Conservation (phyloP, 768 basidiomycete genomes). For the Fomitopsis serialis region DNA sequence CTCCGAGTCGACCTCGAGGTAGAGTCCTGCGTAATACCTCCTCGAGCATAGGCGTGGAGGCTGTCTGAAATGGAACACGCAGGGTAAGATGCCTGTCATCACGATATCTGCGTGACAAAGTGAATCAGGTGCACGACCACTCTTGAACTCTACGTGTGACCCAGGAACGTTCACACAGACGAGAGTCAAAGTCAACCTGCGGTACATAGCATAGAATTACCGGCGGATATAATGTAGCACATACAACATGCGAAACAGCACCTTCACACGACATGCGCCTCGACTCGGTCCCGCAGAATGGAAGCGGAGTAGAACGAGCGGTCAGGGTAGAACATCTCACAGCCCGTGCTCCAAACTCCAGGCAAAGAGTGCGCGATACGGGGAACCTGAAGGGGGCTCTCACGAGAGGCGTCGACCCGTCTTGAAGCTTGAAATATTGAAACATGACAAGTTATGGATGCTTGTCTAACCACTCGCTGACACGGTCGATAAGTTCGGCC, state of each 20-base stretch:
- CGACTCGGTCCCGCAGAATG: neutral
- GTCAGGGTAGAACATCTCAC: neutral
- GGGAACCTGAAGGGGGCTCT: neutral
- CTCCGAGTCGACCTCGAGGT: no score
- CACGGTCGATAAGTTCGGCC: constrained; percentile 62
- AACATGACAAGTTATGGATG: constrained; percentile 7
- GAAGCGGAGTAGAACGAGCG: neutral
- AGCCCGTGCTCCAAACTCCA: neutral
- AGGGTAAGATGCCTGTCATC: no score
- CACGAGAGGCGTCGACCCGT: neutral
- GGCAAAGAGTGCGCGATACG: neutral
- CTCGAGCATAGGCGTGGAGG: no score
- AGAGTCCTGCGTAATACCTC: no score
- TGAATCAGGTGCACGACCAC: no score
- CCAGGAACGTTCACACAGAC: no score
- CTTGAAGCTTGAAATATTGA: neutral
- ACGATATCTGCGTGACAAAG: no score
- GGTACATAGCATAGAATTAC: neutral
- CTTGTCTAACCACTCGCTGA: constrained; percentile 54
- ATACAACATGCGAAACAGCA: neutral
- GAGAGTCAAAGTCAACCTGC: neutral
- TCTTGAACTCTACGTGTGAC: no score
- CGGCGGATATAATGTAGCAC: neutral
- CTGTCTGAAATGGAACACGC: no score
- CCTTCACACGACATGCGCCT: neutral